phyloP scores from a whole-genome alignment of 495 filamentous ascomycete species.

The Trichoderma gamsii region DNA sequence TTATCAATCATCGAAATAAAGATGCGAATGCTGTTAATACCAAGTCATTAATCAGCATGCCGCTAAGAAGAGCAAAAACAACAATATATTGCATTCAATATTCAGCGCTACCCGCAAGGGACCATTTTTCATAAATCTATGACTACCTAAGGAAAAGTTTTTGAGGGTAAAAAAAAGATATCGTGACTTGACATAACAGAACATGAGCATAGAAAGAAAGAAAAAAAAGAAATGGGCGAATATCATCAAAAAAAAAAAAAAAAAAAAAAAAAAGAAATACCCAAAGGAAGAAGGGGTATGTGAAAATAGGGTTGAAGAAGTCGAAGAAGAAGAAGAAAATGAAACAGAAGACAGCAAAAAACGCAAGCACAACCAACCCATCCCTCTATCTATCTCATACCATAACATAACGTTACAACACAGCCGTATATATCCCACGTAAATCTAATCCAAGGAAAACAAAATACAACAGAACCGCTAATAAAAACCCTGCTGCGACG shows the following conservation, averaged over 20 bases:
- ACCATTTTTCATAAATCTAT: not conserved
- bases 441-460: constrained; percentile 15
- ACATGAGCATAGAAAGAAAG: not conserved
- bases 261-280: not conserved
- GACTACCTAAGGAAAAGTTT: not conserved
- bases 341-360: too few species aligned
- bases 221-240: not conserved
- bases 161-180: too few species aligned
- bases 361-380: not conserved
- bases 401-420: not conserved
- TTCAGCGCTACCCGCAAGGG: not conserved
- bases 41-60: too few species aligned
- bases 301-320: not conserved
- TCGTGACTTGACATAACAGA: too few species aligned
- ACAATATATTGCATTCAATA: too few species aligned
- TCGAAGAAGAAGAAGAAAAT: not conserved
- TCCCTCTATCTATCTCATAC: constrained; percentile 9
- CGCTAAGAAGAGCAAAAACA: too few species aligned
- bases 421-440: not conserved
- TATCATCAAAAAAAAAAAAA: not conserved
- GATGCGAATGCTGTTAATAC: too few species aligned
- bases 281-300: not conserved
- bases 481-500: constrained; percentile 18
- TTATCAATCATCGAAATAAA: too few species aligned
- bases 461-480: constrained; percentile 18